These are phyloP conservation scores for Phytopythium helicoides DNA, from an alignment of 352 stramenopile species.

Conservation along the genomic window DNA sequence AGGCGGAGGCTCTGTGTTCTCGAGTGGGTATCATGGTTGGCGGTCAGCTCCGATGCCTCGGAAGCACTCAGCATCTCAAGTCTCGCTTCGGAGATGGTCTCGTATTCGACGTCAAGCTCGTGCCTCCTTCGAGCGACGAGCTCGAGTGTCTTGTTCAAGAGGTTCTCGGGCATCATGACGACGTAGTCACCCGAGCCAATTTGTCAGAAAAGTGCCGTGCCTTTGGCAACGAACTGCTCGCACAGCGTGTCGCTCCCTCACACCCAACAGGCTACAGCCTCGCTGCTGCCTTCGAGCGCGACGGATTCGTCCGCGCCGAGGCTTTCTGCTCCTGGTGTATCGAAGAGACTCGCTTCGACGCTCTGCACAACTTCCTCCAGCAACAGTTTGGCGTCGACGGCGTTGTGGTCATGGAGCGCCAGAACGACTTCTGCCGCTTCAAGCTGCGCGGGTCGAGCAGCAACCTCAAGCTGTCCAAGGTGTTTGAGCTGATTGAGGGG, in stretches of 20 bases:
- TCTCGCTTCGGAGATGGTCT: conserved; percentile 90
- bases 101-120: conserved; percentile 80
- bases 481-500: conserved; percentile 66
- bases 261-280: conserved; percentile 69
- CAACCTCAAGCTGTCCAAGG: conserved; percentile 39
- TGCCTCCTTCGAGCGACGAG: conserved; percentile 20
- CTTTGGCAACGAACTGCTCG: no score
- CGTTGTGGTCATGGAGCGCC: conserved; percentile 30
- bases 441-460: conserved; percentile 16
- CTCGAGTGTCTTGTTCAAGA: conserved; percentile 22
- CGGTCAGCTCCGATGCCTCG: conserved; percentile 43
- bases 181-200: conserved; percentile 27
- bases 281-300: conserved; percentile 43
- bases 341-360: conserved; percentile 49
- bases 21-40: conserved; percentile 88
- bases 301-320: conserved; percentile 36
- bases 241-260: no score
- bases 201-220: conserved; percentile 39
- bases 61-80: conserved; percentile 89
- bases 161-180: conserved; percentile 17
- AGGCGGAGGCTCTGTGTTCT: conserved; percentile 75
- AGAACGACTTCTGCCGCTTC: conserved; percentile 34
- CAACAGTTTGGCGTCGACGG: conserved; percentile 12
- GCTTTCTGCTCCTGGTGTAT: conserved; percentile 68
- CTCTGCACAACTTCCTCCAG: conserved; percentile 39